Percentiles rank a stretch among this genome's conserved stretches.
phyloP scores from a whole-genome alignment of 1,139 yeast species.

The Arxiozyma slooffiae region DNA sequence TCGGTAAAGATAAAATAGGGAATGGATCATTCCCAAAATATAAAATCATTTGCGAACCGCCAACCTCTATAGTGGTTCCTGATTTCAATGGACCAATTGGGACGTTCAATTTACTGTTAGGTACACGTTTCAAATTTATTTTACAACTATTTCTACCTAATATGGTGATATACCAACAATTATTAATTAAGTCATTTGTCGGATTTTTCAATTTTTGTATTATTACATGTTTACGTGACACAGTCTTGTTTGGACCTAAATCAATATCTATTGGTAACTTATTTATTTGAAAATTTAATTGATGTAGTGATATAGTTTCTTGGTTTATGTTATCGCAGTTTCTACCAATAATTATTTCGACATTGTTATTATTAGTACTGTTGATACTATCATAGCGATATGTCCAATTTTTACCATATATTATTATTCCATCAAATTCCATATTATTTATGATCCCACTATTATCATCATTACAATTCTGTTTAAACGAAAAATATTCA shows the following conservation, averaged over 20 bases:
- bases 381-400: slow-evolving; percentile 29
- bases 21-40: slow-evolving; percentile 67
- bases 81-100: slow-evolving; percentile 29
- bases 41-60: slow-evolving; percentile 98
- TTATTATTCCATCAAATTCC: slow-evolving; percentile 35
- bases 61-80: slow-evolving; percentile 84
- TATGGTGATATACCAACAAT: slow-evolving; percentile 76
- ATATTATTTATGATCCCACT: too few relatives aligned
- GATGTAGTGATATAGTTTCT: neutral
- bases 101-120: neutral
- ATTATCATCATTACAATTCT: too few relatives aligned
- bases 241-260: slow-evolving; percentile 91
- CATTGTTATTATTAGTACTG: neutral
- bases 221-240: slow-evolving; percentile 76
- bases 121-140: slow-evolving; percentile 39
- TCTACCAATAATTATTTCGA: slow-evolving; percentile 65
- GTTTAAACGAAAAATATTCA: neutral
- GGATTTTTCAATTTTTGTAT: slow-evolving; percentile 34
- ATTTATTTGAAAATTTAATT: neutral
- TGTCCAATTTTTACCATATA: slow-evolving; percentile 87
- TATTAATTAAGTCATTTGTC: slow-evolving; percentile 53
- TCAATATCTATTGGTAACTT: slow-evolving; percentile 56
- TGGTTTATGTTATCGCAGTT: slow-evolving; percentile 44
- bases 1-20: slow-evolving; percentile 1
- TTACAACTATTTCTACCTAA: slow-evolving; percentile 87